Evolutionary conservation across 176 grass and related monocot species (phyloP), one percentile per base, ranked within the genome.

Genomic region (Thinopyrum elongatum): DNA sequence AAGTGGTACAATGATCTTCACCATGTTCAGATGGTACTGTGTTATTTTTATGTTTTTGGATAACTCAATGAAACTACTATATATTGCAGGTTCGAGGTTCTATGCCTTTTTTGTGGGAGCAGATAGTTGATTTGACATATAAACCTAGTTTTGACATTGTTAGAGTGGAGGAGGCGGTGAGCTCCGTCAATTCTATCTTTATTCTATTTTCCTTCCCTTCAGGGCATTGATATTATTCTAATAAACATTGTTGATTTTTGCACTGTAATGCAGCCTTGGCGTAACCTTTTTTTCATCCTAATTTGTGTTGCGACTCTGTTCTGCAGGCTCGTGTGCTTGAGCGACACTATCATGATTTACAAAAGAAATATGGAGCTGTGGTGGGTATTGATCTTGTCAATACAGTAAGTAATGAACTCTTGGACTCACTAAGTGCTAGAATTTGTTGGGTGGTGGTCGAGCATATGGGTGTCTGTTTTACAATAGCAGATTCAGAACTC

Each of bases 71-170:
- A 67, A 59, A 47, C 22, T 76, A 31, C 34, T 81, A 12, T 82
- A 27, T 79, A 65, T 84, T 89, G 58, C 81, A 98, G 93, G 89
- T 98, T 86, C 87, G 95, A 80, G 95, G 95, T 23, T 98, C 95
- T 31, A 95, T 98, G 84, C 93, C 93, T 66, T 91, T 98, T 81
- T 58, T 98, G 28, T 98, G 95, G 95, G 91, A 95, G 71, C 95
- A 98, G 74, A 98, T 93, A 85, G 95, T 98, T 88, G 92, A 98
- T 88, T 86, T 98, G 87, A 93, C 82, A 87, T 98, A 98, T 76
- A 98, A 98, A 84, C 93, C 95, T 70, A 87, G 82, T 78, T 98
- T 98, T 84, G 89, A 95, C 16, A 74, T 98, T 76, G 75, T 95
- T 78, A 95, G 65, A 86, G 90, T 83, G 46, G 95, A 98, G 25